Base-by-base conservation (phyloP, 352 stramenopile species). In the Globisporangium barbulae region DNA sequence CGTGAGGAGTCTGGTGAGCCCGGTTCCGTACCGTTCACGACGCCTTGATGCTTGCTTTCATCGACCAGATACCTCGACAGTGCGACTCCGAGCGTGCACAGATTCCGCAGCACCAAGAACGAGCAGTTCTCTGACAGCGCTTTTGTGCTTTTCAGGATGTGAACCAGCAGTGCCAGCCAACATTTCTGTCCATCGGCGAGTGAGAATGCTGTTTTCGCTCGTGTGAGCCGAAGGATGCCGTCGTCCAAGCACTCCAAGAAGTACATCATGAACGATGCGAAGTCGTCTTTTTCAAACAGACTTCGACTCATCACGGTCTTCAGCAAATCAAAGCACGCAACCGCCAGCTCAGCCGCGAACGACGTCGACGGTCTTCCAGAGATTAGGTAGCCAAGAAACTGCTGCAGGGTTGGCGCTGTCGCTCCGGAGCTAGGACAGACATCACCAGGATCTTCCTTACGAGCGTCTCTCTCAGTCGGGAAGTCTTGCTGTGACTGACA, bases 131-230 rank as follows among this genome's bases (percentile, higher is more conserved):
- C 73, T 3, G 62, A 69, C 9, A 92, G 58, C 0, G 72, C 71
- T 19, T 76, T 73, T 3, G 80, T 75, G 30, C 61, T 70, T 39
- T 89, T 75, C 12, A 92, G 64, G 9, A 88, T 64, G 30, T 78
- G 65, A 1, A 83, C 70, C n/a, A 92, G 21, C 10, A 94, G 61
- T 4, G 71, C 63, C 12, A 94, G 69, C 85, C 85, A 94, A 53
- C 68, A 85, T 25, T 78, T 83, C 48, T 88, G 83, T 0, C 72
- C 77, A 64, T 74, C 64, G 0, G 67, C 44, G 1, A 61, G 60
- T 13, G 63, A 56, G 12, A 61, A 56, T 3, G 50, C 13, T 10
- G 49, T 17, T 22, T 17, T 12, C 21, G 42, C 53, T 60, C n/a
- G 31, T 57, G 65, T 0, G 13, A 31, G 30, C 5, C 25, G 59